Evolutionary conservation across 2,329 filamentous ascomycete species (phyloP), one percentile per base, ranked within the genome.

Genomic region (Dendryphion nanum): DNA sequence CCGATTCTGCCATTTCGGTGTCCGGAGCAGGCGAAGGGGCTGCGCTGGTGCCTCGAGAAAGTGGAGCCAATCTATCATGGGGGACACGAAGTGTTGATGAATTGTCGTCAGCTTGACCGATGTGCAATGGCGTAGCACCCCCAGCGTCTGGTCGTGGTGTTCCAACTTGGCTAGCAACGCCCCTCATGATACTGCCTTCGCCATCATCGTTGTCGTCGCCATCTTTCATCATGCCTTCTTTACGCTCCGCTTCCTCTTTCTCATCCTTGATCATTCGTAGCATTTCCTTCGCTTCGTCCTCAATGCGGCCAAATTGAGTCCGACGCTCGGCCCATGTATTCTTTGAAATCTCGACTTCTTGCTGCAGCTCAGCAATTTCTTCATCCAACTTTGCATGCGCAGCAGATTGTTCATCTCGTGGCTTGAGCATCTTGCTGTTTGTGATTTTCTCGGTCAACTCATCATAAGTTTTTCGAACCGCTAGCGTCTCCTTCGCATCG

Each of bases 221-320:
- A 21, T 64, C 66, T 33, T 67, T 68, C 44, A 69, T 70, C 65
- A 69, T 69, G 18, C 88, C 89, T 64, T 94, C 89, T 38, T 89
- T 79, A 29, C 88, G 76, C 67, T 95, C 89, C 0, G 93, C 87
- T 67, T 95, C 89, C 63, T 95, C 90, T 69, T 95, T 95, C 73
- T 96, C 91, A 57, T 95, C 90, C 44, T 89, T 82, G 57, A 97
- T 95, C 63, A 94, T 76, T 33, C 87, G 77, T 41, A 90, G 75
- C 63, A 97, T 76, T 47, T 87, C 77, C 78, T 86, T 86, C n/a
- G 89, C 89, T 70, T 96, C 91, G 42, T 90, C 86, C 61, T 95
- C 86, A 55, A 97, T 90, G 39, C 81, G 78, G 41, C 84, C 86
- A 65, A 96, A 95, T 67, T 95, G 89, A 52, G 89, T 86, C 45